Conservation (phyloP, 2,329 filamentous ascomycete genomes). For the Beauveria scarabaeidicola region DNA sequence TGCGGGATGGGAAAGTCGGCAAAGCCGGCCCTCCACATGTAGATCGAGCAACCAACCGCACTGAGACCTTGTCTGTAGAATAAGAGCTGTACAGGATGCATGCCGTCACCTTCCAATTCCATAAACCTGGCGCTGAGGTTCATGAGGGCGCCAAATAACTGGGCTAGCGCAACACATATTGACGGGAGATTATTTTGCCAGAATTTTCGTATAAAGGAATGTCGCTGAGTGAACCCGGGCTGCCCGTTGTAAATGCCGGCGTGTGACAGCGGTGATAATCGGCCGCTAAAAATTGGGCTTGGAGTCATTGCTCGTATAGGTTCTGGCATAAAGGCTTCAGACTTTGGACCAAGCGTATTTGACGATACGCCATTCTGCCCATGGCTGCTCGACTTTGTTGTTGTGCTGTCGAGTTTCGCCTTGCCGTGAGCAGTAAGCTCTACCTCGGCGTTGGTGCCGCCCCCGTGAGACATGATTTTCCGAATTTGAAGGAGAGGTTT, state of each 20-base stretch:
- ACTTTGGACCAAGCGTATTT: not conserved
- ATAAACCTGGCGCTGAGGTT: conserved; percentile 71
- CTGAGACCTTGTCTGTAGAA: conserved; percentile 75
- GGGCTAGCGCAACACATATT: conserved; percentile 62
- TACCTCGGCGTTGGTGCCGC: not conserved
- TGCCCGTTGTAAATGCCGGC: conserved; percentile 8
- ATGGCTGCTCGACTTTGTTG: not conserved
- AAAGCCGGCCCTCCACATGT: conserved; percentile 64
- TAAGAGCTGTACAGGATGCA: conserved; percentile 79
- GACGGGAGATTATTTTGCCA: conserved; percentile 66
- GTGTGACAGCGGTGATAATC: conserved; percentile 14
- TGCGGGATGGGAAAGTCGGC: conserved; percentile 64
- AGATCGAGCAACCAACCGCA: conserved; percentile 53
- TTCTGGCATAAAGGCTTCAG: not conserved
- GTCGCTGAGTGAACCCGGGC: not conserved
- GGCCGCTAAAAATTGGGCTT: conserved; percentile 17
- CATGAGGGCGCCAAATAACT: conserved; percentile 79
- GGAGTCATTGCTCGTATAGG: conserved; percentile 6
- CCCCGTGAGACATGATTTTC: not conserved
- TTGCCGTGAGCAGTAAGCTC: not conserved
- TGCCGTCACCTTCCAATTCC: conserved; percentile 60
- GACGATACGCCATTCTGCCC: not conserved
- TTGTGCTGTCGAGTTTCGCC: not conserved
- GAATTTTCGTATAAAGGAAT: conserved; percentile 25
- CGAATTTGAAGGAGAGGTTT: not conserved